Conservation (phyloP, 1,284 basidiomycete genomes). For the Mrakiaceae sp. region DNA sequence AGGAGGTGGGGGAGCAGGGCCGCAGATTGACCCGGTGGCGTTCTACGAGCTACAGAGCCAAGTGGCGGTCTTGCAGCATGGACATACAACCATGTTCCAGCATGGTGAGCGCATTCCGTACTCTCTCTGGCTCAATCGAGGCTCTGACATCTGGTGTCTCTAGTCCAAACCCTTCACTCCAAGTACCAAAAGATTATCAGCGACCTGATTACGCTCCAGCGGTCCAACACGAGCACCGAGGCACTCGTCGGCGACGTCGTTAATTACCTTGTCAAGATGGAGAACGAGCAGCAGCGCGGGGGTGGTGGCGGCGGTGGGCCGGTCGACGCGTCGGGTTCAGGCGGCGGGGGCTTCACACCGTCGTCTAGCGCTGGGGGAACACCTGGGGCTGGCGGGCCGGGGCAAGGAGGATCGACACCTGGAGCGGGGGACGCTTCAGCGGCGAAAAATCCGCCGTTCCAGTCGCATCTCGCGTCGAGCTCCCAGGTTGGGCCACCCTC, state of each 20-base stretch:
- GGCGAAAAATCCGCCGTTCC: too few relatives aligned
- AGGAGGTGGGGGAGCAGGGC: neutral
- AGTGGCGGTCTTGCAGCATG: slow-evolving; percentile 42
- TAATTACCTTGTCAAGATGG: slow-evolving; percentile 63
- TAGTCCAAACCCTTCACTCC: slow-evolving; percentile 51
- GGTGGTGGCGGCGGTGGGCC: too few relatives aligned
- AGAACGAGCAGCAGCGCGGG: slow-evolving; percentile 35
- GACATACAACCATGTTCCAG: slow-evolving; percentile 34
- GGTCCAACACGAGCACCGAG: slow-evolving; percentile 76
- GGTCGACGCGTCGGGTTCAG: too few relatives aligned
- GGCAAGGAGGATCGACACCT: too few relatives aligned
- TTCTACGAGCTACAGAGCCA: slow-evolving; percentile 42
- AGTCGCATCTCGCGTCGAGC: too few relatives aligned
- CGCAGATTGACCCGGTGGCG: neutral
- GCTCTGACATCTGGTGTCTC: too few relatives aligned
- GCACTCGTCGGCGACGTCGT: slow-evolving; percentile 70
- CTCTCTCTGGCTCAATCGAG: too few relatives aligned
- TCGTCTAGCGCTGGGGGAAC: too few relatives aligned
- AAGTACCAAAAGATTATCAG: slow-evolving; percentile 66
- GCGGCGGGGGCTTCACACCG: too few relatives aligned
- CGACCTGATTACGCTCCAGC: slow-evolving; percentile 72
- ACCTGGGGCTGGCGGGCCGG: too few relatives aligned
- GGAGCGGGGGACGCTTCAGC: too few relatives aligned
- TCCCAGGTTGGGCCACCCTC: too few relatives aligned
- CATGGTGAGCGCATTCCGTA: neutral